phyloP scores from a whole-genome alignment of 768 basidiomycete genomes.

The Russula lepida region DNA sequence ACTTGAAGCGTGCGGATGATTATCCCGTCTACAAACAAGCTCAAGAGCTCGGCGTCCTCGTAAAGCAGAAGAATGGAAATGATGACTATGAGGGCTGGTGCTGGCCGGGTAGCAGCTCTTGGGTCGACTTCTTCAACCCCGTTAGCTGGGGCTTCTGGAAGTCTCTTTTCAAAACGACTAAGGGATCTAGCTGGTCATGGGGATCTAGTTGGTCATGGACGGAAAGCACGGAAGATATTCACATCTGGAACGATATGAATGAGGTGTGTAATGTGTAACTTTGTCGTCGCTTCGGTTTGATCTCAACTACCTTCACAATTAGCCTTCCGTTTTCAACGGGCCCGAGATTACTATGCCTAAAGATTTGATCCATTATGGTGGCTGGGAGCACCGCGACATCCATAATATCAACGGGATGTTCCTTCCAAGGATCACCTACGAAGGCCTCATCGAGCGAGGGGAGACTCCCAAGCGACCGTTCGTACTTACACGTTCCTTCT shows the following conservation, averaged over 20 bases:
- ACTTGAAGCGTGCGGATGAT: constrained; percentile 71
- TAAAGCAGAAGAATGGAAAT: constrained; percentile 71
- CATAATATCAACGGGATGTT: constrained; percentile 99
- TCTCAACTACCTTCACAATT: constrained; percentile 15
- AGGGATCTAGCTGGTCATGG: constrained; percentile 62
- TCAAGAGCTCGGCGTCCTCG: constrained; percentile 69
- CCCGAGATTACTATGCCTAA: constrained; percentile 86
- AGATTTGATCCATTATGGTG: constrained; percentile 77
- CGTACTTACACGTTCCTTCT: constrained; percentile 93
- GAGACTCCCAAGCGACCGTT: constrained; percentile 79
- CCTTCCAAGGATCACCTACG: constrained; percentile 71
- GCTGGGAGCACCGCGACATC: constrained; percentile 97
- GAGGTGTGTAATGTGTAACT: constrained; percentile 47
- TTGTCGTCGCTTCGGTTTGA: background rate
- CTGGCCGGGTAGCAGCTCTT: constrained; percentile 93
- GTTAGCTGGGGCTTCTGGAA: constrained; percentile 87
- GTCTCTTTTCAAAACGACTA: constrained; percentile 59
- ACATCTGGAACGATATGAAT: constrained; percentile 99
- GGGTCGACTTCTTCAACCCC: constrained; percentile 98
- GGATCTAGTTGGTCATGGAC: constrained; percentile 63
- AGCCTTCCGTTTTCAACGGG: constrained; percentile 98
- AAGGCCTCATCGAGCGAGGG: constrained; percentile 71
- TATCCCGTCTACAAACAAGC: constrained; percentile 86
- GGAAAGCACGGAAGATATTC: constrained; percentile 72
- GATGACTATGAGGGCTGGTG: constrained; percentile 97